Percentiles rank a stretch among this genome's conserved stretches.
These are phyloP conservation scores for Rosa chinensis DNA, from an alignment of 306 rosid species.

Conservation along the genomic window DNA sequence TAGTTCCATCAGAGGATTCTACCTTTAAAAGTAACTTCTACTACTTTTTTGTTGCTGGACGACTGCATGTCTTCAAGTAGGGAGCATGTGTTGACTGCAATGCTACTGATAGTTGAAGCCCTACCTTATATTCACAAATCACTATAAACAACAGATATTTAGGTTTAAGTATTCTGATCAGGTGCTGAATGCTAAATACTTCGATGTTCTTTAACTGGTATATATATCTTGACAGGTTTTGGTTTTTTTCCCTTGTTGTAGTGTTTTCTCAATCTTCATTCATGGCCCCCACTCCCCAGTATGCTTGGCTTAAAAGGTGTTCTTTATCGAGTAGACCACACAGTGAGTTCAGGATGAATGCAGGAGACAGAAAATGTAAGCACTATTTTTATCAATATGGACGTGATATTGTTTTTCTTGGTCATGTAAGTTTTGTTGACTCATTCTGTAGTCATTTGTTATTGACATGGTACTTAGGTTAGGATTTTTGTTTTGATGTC, in stretches of 20 bases:
- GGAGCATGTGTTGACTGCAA: constrained; percentile 80
- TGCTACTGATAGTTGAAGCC: constrained; percentile 4
- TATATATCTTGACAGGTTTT: neutral
- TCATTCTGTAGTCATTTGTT: constrained; percentile 1
- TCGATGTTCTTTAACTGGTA: neutral
- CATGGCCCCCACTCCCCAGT: constrained; percentile 41
- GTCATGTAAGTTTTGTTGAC: constrained; percentile 67
- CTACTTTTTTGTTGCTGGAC: constrained; percentile 78
- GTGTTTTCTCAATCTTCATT: constrained; percentile 23
- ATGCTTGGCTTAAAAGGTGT: too few species aligned
- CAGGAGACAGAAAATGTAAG: constrained; percentile 90
- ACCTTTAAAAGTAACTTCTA: constrained; percentile 72
- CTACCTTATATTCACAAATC: neutral
- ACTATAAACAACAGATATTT: neutral
- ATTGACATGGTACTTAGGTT: neutral
- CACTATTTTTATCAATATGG: constrained; percentile 52
- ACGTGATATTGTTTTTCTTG: constrained; percentile 71
- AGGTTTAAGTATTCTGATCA: neutral
- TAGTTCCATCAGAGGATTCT: constrained; percentile 66
- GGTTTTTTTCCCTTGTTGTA: neutral
- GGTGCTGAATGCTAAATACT: neutral
- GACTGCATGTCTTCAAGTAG: constrained; percentile 77
- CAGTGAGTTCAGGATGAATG: constrained; percentile 77
- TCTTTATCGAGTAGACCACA: constrained; percentile 35
- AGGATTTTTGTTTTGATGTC: neutral